Percentiles rank a stretch among this genome's conserved stretches.
These are phyloP conservation scores for Suillus hirtellus DNA, from an alignment of 768 basidiomycete species.

Conservation along the genomic window DNA sequence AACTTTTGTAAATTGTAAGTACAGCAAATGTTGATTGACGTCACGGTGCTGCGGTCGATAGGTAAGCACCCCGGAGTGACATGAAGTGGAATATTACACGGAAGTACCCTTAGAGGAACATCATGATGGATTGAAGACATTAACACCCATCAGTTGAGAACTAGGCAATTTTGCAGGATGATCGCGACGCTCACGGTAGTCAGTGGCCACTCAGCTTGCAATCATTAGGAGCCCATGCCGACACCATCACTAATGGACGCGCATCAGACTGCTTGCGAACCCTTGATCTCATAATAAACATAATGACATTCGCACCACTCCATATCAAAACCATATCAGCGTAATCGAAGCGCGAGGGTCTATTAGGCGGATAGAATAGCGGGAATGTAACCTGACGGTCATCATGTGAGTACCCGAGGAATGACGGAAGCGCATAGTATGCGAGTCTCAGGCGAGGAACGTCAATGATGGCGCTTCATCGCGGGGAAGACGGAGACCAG, in stretches of 20 bases:
- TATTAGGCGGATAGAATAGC: neutral
- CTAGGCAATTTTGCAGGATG: neutral
- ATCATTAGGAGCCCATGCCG: neutral
- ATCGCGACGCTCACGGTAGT: neutral
- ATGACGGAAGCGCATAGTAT: constrained; percentile 4
- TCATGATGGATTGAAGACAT: neutral
- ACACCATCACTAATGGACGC: neutral
- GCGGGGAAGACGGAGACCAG: neutral
- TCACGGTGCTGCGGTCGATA: neutral
- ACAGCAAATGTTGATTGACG: neutral
- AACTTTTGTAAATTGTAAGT: neutral
- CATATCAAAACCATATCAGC: neutral
- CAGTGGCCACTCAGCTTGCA: neutral
- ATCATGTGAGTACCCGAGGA: constrained; percentile 5
- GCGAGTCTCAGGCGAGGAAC: constrained; percentile 3
- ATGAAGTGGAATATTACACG: neutral
- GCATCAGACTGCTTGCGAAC: neutral
- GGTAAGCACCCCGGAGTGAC: neutral
- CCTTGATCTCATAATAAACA: neutral
- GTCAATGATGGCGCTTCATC: neutral
- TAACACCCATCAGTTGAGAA: neutral
- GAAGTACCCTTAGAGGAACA: neutral
- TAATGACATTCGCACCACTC: neutral
- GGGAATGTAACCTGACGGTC: neutral
- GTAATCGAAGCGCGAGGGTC: neutral